Base-by-base conservation (phyloP, 2,329 filamentous ascomycete genomes). In the Blumeria graminis region DNA sequence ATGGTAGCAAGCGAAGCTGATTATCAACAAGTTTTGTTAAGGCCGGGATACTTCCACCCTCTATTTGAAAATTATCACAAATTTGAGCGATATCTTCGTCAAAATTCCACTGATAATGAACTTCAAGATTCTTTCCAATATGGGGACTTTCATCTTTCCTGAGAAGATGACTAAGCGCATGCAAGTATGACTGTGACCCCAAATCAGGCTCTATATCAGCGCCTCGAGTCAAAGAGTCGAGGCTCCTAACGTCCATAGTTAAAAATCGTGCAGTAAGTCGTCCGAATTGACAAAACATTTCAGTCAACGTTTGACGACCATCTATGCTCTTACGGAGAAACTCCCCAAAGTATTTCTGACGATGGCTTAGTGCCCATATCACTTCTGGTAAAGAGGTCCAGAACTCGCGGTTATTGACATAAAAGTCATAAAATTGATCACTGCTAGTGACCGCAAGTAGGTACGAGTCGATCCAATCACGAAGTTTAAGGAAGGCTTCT, bases 331-430 rank as follows among this genome's bases (percentile, higher is more conserved):
- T 60, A n/a, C 60, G 52, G 22, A 67, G 60, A 57, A 66, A 66
- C 3, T 59, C 48, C 22, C 66, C 63, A 59, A 66, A 67, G 56
- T 64, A 67, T 46, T 68, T 75, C 74, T 69, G 71, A 57, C 71
- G 68, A 36, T 61, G 63, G 51, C 62, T 65, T 22, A 73, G 62
- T 8, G 64, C 63, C 63, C 66, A 70, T 16, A 78, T 68, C 9
- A 80, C 61, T 0, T 74, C 72, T 0, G 78, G 76, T 32, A 81
- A 69, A 2, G 64, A 59, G 35, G 65, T 60, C 78, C 78, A 82
- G 60, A 81, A 74, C 3, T 68, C 62, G 36, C 64, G 68, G 57
- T 78, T 68, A 35, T 68, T 67, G 14, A 65, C 65, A 56, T 71
- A 74, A 1, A 72, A 71, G 32, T 72, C 67, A n/a, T 71, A 63